Evolutionary conservation across 1,284 basidiomycete species (phyloP).

Genomic region (Termitomyces sp.): DNA sequence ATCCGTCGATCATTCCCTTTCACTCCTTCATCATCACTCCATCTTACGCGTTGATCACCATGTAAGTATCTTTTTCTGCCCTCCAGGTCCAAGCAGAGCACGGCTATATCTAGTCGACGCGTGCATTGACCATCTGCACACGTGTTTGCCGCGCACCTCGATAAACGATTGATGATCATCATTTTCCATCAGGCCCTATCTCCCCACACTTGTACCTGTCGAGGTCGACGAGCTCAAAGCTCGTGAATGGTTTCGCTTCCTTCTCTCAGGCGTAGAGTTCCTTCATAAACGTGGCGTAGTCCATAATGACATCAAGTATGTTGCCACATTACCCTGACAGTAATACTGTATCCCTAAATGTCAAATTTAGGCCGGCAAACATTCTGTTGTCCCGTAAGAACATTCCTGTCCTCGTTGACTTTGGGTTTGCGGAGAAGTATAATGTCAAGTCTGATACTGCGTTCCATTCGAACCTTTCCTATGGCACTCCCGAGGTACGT

Average conservation of each 20-base stretch:
- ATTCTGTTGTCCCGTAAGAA: constrained; percentile 73
- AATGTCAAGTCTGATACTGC: constrained; percentile 54
- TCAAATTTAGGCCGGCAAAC: constrained; percentile 68
- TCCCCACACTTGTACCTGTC: constrained; percentile 76
- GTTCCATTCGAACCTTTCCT: constrained; percentile 79
- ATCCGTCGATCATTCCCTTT: constrained; percentile 88
- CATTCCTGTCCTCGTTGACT: constrained; percentile 83
- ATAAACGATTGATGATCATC: constrained; percentile 19
- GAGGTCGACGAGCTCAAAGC: constrained; percentile 75
- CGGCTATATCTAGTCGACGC: not conserved
- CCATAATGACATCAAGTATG: constrained; percentile 93
- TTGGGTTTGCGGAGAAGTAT: constrained; percentile 87
- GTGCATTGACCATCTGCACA: not conserved
- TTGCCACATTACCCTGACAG: constrained; percentile 12
- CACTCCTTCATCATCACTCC: constrained; percentile 91
- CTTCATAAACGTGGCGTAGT: constrained; percentile 84
- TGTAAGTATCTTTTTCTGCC: constrained; percentile 48
- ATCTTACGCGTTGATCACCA: constrained; percentile 80
- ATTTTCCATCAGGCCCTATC: constrained; percentile 53
- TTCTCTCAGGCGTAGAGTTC: constrained; percentile 86
- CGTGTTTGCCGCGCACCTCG: constrained; percentile 8
- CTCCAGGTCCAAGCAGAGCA: not conserved
- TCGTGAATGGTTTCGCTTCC: constrained; percentile 78
- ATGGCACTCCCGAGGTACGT: constrained; percentile 84
- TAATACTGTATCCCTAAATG: constrained; percentile 1